phyloP scores from a whole-genome alignment of 208 protist species.

The Leishmania braziliensis region DNA sequence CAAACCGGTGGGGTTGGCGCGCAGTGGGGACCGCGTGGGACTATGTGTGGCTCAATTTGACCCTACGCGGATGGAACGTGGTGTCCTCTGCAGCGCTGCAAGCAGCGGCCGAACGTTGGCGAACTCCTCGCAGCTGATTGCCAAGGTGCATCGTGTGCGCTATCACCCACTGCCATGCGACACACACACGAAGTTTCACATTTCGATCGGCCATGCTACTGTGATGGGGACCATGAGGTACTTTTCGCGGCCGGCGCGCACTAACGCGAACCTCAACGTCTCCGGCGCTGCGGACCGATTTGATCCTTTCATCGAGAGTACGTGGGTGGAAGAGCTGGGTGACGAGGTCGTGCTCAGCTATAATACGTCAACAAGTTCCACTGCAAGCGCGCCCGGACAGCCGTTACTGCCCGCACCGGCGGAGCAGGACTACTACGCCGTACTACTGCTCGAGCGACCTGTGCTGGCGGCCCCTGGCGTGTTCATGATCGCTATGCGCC shows the following conservation, averaged over 20 bases:
- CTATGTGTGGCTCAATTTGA: conserved; percentile 94
- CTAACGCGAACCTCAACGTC: neutral
- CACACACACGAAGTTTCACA: conserved; percentile 74
- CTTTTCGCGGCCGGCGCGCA: conserved; percentile 42
- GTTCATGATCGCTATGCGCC: conserved; percentile 66
- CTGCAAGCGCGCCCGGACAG: conserved; percentile 12
- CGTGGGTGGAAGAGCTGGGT: conserved; percentile 51
- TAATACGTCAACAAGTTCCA: neutral
- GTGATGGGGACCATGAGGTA: conserved; percentile 86
- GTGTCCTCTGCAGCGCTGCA: conserved; percentile 65
- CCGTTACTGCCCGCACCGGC: conserved; percentile 28
- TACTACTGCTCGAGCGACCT: conserved; percentile 64
- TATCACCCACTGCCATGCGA: conserved; percentile 76
- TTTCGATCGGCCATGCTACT: conserved; percentile 87
- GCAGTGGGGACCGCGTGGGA: conserved; percentile 91
- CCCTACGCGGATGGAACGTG: conserved; percentile 87
- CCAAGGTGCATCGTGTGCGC: conserved; percentile 69
- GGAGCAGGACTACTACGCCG: conserved; percentile 49
- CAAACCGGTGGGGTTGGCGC: conserved; percentile 73
- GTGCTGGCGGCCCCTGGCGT: conserved; percentile 37
- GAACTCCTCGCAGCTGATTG: conserved; percentile 43
- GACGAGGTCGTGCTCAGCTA: conserved; percentile 40
- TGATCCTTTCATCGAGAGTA: conserved; percentile 37
- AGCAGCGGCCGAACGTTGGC: conserved; percentile 11
- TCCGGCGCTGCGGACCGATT: neutral